Evolutionary conservation across 345 rosid species (phyloP).

Genomic region (Dipteronia dyeriana): DNA sequence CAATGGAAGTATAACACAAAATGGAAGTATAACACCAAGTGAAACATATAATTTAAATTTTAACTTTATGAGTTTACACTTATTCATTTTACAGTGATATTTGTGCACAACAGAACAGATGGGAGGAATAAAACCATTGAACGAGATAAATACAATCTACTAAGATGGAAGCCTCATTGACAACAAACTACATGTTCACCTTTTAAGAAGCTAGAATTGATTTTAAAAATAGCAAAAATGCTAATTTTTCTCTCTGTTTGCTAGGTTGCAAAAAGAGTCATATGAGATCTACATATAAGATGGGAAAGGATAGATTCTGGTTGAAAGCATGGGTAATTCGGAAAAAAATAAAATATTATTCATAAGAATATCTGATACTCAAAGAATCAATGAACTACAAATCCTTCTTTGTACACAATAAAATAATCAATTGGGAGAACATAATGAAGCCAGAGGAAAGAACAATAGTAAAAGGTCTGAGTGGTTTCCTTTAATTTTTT

Average conservation of each 20-base stretch:
- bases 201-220: neutral
- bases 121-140: neutral
- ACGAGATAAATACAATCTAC: neutral
- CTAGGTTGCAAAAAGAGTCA: neutral
- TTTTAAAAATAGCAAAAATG: neutral
- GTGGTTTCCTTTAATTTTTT: neutral
- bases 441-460: neutral
- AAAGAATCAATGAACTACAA: neutral
- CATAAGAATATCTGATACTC: neutral
- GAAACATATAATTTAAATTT: neutral
- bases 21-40: neutral
- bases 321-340: neutral
- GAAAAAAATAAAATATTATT: conserved; percentile 1
- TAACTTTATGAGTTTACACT: neutral
- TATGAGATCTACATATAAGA: neutral
- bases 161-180: neutral
- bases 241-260: neutral
- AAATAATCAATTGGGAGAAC: neutral
- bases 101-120: neutral
- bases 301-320: neutral
- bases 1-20: neutral
- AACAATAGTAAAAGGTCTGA: neutral
- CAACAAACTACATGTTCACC: neutral
- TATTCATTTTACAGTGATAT: neutral
- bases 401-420: neutral